These are phyloP conservation scores for Pleurotus ostreatus DNA, from an alignment of 768 basidiomycete species.

Conservation along the genomic window DNA sequence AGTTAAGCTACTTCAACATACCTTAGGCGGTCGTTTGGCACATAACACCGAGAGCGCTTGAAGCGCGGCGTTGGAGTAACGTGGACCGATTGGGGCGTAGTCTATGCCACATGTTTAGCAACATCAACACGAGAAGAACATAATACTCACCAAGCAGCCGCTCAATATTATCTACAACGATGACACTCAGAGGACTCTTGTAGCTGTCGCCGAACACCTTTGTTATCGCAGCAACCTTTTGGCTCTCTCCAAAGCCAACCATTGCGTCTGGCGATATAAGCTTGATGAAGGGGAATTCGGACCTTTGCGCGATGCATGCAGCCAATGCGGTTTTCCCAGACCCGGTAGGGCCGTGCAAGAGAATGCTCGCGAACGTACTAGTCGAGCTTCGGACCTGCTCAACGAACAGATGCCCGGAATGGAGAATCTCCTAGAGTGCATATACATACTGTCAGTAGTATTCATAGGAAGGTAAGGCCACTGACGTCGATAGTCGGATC, in stretches of 20 bases:
- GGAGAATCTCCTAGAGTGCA: conserved; percentile 69
- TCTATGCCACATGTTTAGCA: conserved; percentile 40
- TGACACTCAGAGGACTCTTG: conserved; percentile 94
- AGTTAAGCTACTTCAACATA: conserved; percentile 23
- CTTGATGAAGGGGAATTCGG: conserved; percentile 98
- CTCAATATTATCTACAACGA: conserved; percentile 94
- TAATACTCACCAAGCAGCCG: conserved; percentile 72
- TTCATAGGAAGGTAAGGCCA: conserved; percentile 11
- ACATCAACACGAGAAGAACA: neutral
- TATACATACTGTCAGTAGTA: neutral
- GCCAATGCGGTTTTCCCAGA: conserved; percentile 95
- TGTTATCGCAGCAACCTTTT: conserved; percentile 87
- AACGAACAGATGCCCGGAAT: conserved; percentile 83
- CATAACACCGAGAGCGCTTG: conserved; percentile 89
- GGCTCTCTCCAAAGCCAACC: conserved; percentile 92
- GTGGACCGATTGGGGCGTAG: conserved; percentile 95
- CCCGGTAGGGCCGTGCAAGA: conserved; percentile 86
- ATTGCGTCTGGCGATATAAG: conserved; percentile 93
- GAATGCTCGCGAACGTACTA: conserved; percentile 85
- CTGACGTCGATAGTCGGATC: conserved; percentile 71
- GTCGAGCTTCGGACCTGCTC: conserved; percentile 91
- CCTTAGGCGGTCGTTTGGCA: conserved; percentile 89
- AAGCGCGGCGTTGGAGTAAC: conserved; percentile 92
- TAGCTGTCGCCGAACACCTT: conserved; percentile 95
- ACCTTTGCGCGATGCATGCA: conserved; percentile 88